Conservation (phyloP, 495 filamentous ascomycete species). For the Podospora conica region DNA sequence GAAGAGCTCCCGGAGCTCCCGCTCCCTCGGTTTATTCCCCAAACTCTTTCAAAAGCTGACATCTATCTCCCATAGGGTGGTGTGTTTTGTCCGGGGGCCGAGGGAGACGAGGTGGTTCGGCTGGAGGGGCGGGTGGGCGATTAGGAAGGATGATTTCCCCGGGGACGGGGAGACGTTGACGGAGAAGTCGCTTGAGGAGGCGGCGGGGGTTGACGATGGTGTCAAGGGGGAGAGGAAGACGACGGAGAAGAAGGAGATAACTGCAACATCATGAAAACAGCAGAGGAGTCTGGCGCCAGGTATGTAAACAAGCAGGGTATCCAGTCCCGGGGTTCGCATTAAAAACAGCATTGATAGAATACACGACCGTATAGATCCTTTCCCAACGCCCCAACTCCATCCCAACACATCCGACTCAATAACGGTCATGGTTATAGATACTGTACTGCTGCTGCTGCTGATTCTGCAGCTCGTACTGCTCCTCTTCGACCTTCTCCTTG, state of each 20-base stretch:
- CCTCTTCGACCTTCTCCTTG: conserved; percentile 14
- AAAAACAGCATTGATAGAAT: neutral
- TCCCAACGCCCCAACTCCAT: neutral
- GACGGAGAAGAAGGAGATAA: neutral
- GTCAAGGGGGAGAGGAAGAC: neutral
- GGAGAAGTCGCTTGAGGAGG: conserved; percentile 16
- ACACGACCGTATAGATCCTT: neutral
- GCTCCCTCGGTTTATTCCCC: too few relatives aligned
- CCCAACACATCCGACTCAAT: neutral
- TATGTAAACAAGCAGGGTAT: neutral
- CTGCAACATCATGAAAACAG: neutral
- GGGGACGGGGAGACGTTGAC: conserved; percentile 4
- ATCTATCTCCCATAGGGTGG: too few relatives aligned
- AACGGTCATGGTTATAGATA: conserved; percentile 20
- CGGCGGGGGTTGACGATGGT: neutral
- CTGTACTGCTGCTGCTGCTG: conserved; percentile 4
- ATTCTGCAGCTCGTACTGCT: conserved; percentile 14
- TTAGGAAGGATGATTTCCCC: conserved; percentile 30
- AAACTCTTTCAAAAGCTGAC: too few relatives aligned
- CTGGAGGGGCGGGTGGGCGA: conserved; percentile 64
- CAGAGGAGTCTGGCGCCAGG: neutral
- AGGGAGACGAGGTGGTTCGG: conserved; percentile 68
- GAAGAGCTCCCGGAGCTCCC: too few relatives aligned
- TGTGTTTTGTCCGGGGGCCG: conserved; percentile 57
- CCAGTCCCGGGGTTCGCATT: neutral